Evolutionary conservation across 2,329 filamentous ascomycete genomes (phyloP).

Genomic region (Penicillium sp.): DNA sequence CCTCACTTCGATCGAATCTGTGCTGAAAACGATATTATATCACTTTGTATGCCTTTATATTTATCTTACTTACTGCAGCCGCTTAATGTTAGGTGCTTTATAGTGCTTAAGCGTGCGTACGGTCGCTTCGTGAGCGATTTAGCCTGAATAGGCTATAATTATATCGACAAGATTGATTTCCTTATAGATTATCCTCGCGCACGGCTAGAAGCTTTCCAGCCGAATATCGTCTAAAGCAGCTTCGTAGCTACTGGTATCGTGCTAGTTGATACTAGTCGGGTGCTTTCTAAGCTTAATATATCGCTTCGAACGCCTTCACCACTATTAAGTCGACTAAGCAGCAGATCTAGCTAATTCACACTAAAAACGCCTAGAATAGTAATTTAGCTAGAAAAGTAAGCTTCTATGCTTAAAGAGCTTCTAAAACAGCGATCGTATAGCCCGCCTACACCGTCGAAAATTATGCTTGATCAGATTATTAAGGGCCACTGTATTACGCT

Average conservation of each 20-base stretch:
- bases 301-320: not conserved
- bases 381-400: not conserved
- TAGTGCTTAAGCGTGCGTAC: not conserved
- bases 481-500: not conserved
- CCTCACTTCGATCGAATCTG: not conserved
- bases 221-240: not conserved
- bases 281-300: constrained; percentile 5
- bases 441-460: not conserved
- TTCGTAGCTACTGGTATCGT: constrained; percentile 5
- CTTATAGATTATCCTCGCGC: not conserved
- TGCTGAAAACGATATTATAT: not conserved
- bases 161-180: not conserved
- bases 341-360: not conserved
- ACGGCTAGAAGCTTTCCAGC: no score
- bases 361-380: no score
- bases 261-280: not conserved
- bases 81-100: not conserved
- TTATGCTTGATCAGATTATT: no score
- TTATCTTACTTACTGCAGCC: not conserved
- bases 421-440: not conserved
- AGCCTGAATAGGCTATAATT: not conserved
- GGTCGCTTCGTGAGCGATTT: not conserved
- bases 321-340: not conserved
- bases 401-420: not conserved
- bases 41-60: not conserved